phyloP scores from a whole-genome alignment of 305 asterid genomes.

The Petunia hybrid region DNA sequence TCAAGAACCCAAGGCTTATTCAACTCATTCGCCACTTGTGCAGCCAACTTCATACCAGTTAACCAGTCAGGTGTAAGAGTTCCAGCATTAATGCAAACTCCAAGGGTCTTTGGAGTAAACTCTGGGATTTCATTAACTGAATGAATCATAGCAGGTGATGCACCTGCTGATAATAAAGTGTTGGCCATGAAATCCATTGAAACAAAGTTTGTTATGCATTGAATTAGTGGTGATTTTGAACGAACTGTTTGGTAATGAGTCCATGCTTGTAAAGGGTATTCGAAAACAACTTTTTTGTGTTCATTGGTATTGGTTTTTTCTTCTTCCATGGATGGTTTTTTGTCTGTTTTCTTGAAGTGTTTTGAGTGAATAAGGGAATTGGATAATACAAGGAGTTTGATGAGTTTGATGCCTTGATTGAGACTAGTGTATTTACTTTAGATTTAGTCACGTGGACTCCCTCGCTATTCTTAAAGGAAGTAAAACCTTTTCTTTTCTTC shows the following conservation, averaged over 20 bases:
- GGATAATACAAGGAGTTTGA: too few relatives aligned
- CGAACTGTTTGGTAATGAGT: constrained; percentile 54
- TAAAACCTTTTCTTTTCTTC: too few relatives aligned
- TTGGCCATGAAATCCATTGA: constrained; percentile 95
- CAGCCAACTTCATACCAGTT: constrained; percentile 83
- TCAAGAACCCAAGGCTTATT: constrained; percentile 90
- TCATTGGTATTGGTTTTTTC: constrained; percentile 12
- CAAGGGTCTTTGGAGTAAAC: constrained; percentile 72
- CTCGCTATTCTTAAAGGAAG: too few relatives aligned
- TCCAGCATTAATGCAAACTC: constrained; percentile 81
- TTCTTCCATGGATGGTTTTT: constrained; percentile 15
- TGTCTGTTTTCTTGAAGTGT: not conserved
- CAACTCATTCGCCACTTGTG: constrained; percentile 56
- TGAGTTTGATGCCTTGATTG: too few relatives aligned
- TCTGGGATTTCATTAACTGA: constrained; percentile 73
- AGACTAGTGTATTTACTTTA: too few relatives aligned
- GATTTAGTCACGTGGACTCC: too few relatives aligned
- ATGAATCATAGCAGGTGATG: constrained; percentile 94
- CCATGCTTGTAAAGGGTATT: constrained; percentile 52
- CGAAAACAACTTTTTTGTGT: not conserved
- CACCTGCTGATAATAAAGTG: constrained; percentile 80
- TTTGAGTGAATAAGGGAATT: not conserved
- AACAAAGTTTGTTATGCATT: constrained; percentile 89
- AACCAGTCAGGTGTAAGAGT: constrained; percentile 81
- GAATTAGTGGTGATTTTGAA: constrained; percentile 65